Base-by-base conservation (phyloP, 2,329 filamentous ascomycete genomes). In the Pseudogymnoascus verrucosus region DNA sequence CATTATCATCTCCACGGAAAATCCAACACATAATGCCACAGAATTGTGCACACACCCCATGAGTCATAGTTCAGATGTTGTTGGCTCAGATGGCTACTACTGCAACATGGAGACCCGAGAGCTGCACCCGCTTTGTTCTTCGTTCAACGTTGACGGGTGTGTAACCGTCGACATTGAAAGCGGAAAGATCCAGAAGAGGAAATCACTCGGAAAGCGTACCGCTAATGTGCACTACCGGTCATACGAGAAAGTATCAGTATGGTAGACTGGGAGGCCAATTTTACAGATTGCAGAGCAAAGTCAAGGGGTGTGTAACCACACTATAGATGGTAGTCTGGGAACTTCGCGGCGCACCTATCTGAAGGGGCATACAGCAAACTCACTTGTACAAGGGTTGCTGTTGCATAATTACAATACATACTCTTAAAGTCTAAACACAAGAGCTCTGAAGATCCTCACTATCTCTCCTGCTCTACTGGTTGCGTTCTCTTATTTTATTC, bases 401-500 rank as follows among this genome's bases (percentile, higher is more conserved):
- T 31, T 31, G 28, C 28, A 31, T 31, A 31, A 2, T 31, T 31
- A 31, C 8, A 8, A 31, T 31, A 8, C 28, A 31, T 31, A 31
- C 8, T 31, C 7, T 31, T 31, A 11, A 31, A 31, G 28, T 11
- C 8, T 31, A 31, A 31, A 31, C 28, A 31, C 4, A 31, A 31
- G 8, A 3, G 10, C 28, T 31, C 28, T 31, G 3, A 11, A 31
- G 28, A 11, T 31, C 28, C 28, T 31, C 28, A 2, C 28, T 11
- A 31, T 31, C 28, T 31, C 4, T 31, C 28, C 28, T 31, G 28
- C 28, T 3, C 75, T 75, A 1, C 65, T 70, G 0, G 71, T 73
- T 47, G 68, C 68, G 37, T 75, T 77, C 65, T 75, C 76, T 1
- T 6, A 69, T 74, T 62, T 62, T 69, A 60, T 66, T 74, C 64